Evolutionary conservation across 148 eudicot genomes (phyloP).

Genomic region (Chenopodium album): DNA sequence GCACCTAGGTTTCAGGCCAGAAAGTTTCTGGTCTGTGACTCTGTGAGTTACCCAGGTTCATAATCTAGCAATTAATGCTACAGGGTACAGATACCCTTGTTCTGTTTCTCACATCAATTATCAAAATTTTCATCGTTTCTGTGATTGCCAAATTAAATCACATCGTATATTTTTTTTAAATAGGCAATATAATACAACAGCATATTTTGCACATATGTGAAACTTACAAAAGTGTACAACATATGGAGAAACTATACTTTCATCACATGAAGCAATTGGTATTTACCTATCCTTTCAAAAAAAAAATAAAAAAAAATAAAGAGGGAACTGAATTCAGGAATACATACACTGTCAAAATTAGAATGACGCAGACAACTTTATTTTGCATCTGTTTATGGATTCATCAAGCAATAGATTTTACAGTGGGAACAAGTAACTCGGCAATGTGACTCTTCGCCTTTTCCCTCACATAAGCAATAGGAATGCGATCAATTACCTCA

Average conservation of each 20-base stretch:
- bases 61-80: background rate
- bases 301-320: background rate
- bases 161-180: too few species aligned
- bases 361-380: background rate
- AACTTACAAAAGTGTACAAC: background rate
- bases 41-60: background rate
- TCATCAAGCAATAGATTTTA: slow-evolving; percentile 2
- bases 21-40: too few species aligned
- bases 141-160: too few species aligned
- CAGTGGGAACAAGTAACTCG: slow-evolving; percentile 41
- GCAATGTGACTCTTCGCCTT: slow-evolving; percentile 56
- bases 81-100: background rate
- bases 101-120: background rate
- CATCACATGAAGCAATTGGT: background rate
- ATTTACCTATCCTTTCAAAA: background rate
- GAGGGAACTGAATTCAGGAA: background rate
- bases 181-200: slow-evolving; percentile 1
- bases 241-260: background rate
- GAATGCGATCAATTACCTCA: slow-evolving; percentile 69
- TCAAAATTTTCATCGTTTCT: too few species aligned
- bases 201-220: background rate
- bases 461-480: slow-evolving; percentile 44
- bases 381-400: background rate
- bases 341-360: background rate
- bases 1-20: too few species aligned